Evolutionary conservation across 306 rosid genomes (phyloP).

Genomic region (Hylodesmum podocarpum): DNA sequence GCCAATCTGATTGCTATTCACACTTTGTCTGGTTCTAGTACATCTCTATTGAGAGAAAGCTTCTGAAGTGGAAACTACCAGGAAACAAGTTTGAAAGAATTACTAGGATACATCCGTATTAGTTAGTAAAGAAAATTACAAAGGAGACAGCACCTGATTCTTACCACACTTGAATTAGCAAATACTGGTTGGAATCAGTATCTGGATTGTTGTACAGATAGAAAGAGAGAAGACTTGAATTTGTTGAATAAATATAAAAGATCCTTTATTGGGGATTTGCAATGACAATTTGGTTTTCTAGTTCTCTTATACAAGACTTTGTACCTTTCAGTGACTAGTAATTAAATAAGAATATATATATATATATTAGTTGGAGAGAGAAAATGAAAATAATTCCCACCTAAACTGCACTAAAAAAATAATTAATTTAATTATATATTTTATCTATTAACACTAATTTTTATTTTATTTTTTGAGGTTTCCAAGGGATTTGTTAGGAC

Average conservation of each 20-base stretch:
- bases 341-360: not conserved
- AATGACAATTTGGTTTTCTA: not conserved
- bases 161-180: not conserved
- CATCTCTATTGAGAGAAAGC: constrained; percentile 70
- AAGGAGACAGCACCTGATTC: not conserved
- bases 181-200: constrained; percentile 13
- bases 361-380: too few species aligned
- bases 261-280: constrained; percentile 25
- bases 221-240: not conserved
- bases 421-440: too few species aligned
- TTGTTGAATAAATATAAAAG: constrained; percentile 13
- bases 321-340: not conserved
- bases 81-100: constrained; percentile 72
- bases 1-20: not conserved
- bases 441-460: too few species aligned
- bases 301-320: not conserved
- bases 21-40: constrained; percentile 48
- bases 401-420: too few species aligned
- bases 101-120: constrained; percentile 74
- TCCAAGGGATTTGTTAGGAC: too few species aligned
- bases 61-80: constrained; percentile 67
- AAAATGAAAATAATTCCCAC: too few species aligned
- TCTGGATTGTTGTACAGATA: not conserved
- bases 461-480: too few species aligned
- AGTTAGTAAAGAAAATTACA: constrained; percentile 6